Base-by-base conservation (phyloP, 352 stramenopile genomes). In the Phytophthora niederhauseri region DNA sequence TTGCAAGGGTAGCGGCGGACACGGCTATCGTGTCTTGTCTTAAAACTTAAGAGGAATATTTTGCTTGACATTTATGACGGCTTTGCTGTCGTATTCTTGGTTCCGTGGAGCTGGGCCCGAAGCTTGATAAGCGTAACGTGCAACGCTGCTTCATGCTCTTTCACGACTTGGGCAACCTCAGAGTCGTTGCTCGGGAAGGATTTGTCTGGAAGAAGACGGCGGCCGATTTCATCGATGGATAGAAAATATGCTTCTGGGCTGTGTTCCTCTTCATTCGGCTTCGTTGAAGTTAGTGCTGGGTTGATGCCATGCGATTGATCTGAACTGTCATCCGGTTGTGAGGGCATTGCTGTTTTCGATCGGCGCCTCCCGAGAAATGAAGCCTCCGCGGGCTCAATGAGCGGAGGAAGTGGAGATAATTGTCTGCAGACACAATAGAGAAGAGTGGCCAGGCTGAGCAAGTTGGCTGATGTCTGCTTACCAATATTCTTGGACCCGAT, bases 361-460 rank as follows among this genome's bases (percentile, higher is more conserved):
- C 58, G 28, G 9, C 57, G 64, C 45, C 68, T 64, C 24, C 43
- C 45, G 14, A 67, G 36, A 50, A 63, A 64, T 22, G 22, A 68
- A 57, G 17, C 1, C 20, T 63, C 61, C 51, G 45, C 19, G 31
- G 45, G 8, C n/a, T 59, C 56, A 1, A 36, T 19, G 9, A 77
- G 36, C n/a, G 65, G 34, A 50, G 83, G 81, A 4, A 91, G 61
- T 24, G 77, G 70, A 15, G 81, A 87, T 11, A 89, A 54, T 8
- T 73, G 61, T 26, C 46, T 64, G 50, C 72, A 73, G 60, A 88
- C 80, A 46, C 73, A 63, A 56, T 89, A 92, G n/a, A 90, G 55
- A 22, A 88, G 56, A 7, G 84, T 84, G 15, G 81, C 81, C 7
- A 90, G 57, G 51, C 64, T 87, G 20, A 66, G 64, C 26, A 92